Base-by-base conservation (phyloP, 75 land plant species). In the Ceratopteris richardii region DNA sequence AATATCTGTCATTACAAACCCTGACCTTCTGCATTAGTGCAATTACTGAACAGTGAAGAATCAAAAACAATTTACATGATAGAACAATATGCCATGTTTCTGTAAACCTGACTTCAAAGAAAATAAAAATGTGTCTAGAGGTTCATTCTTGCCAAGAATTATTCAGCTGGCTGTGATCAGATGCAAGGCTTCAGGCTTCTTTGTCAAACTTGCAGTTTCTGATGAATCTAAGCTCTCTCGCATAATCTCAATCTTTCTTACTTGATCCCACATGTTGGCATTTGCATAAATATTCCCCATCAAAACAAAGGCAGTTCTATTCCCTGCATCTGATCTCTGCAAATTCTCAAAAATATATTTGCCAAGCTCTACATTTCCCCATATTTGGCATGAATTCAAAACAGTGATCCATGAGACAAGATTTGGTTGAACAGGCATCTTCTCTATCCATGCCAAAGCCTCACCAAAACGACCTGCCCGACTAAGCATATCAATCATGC, bases 351-450 rank as follows among this genome's bases (percentile, higher is more conserved):
- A 57, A 0, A 66, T 69, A n/a, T 63, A 41, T 21, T 5, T 63
- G 29, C 66, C 66, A 39, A 70, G 59, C 56, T 70, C 56, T 37
- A 57, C 24, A 28, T 70, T 65, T 11, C 66, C 60, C 48, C 48
- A 40, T n/a, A 44, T 41, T 26, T 39, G 46, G 56, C 72, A 70
- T 22, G 66, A 39, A 47, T 53, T 51, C 60, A 69, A 63, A 18
- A 70, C 44, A 21, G 55, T 55, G 36, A 40, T 37, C 72, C 65
- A 70, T 0, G 55, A 56, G 1, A 56, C 61, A 20, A 23, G 30
- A 48, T 62, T 47, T 33, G 72, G 54, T 9, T 70, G 46, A 17
- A 6, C 33, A 12, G 72, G 72, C 66, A 70, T 70, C 13, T 46
- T 25, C 52, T 62, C 55, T 29, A 70, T 56, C 66, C 62, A 13